Conservation (phyloP, 768 basidiomycete genomes). For the Gloeophyllum trabeum region DNA sequence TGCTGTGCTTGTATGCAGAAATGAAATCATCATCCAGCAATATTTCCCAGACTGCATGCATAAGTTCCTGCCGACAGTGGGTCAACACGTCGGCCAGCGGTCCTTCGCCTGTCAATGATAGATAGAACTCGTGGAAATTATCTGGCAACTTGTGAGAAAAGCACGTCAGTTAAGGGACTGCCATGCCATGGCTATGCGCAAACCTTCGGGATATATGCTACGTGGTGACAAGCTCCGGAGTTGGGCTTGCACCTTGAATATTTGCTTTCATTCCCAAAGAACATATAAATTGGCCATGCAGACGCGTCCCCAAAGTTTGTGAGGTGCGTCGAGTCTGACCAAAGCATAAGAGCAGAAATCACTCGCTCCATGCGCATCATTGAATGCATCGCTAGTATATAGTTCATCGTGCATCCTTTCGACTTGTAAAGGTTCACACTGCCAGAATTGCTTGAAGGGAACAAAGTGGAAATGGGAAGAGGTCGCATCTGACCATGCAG, state of each 20-base stretch:
- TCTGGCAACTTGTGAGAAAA: slow-evolving; percentile 16
- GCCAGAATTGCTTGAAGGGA: too few species aligned
- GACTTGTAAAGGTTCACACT: too few species aligned
- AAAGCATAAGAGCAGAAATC: slow-evolving; percentile 16
- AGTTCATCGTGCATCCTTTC: neutral
- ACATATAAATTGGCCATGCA: slow-evolving; percentile 30
- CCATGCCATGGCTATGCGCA: slow-evolving; percentile 2
- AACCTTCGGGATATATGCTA: slow-evolving; percentile 32
- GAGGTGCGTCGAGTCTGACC: slow-evolving; percentile 20
- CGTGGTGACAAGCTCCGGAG: slow-evolving; percentile 22
- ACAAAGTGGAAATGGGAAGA: too few species aligned
- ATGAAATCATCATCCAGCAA: slow-evolving; percentile 13
- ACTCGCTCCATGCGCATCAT: neutral
- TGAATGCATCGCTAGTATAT: neutral
- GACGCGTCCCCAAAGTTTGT: slow-evolving; percentile 17
- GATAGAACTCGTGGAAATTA: slow-evolving; percentile 16
- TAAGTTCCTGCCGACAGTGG: slow-evolving; percentile 20
- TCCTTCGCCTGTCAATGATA: neutral
- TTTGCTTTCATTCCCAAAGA: slow-evolving; percentile 29
- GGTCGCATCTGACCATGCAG: too few species aligned
- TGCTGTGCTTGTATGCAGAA: slow-evolving; percentile 15
- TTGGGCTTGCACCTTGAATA: slow-evolving; percentile 20
- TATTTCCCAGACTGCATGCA: slow-evolving; percentile 17
- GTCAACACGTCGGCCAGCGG: slow-evolving; percentile 13
- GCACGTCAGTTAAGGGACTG: neutral